Conservation (phyloP, 441 rosid species). For the Adansonia gregorii region DNA sequence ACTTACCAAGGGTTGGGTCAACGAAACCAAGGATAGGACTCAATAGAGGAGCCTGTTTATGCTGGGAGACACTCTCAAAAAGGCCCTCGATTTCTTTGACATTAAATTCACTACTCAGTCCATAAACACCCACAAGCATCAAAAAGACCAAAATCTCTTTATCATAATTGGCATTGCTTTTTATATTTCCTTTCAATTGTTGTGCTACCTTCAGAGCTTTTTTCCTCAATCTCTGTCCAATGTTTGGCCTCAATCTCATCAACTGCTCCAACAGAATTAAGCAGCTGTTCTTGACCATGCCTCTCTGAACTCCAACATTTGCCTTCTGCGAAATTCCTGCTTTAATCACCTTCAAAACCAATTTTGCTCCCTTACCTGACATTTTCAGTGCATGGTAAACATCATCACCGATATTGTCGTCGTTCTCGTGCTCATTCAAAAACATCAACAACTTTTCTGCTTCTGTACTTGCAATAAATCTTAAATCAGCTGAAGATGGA, state of each 20-base stretch:
- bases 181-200: slow-evolving; percentile 29
- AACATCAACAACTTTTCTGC: slow-evolving; percentile 14
- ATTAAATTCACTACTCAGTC: slow-evolving; percentile 31
- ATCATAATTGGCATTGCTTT: slow-evolving; percentile 17
- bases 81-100: slow-evolving; percentile 34
- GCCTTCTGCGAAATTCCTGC: slow-evolving; percentile 4
- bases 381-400: slow-evolving; percentile 19
- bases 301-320: slow-evolving; percentile 12
- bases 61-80: slow-evolving; percentile 28
- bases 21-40: slow-evolving; percentile 36
- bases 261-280: slow-evolving; percentile 23
- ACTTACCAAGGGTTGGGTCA: slow-evolving; percentile 25
- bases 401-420: neutral
- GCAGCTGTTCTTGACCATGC: slow-evolving; percentile 8
- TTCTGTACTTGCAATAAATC: slow-evolving; percentile 1
- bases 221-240: slow-evolving; percentile 11
- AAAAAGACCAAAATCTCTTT: slow-evolving; percentile 41
- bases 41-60: slow-evolving; percentile 39
- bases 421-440: slow-evolving; percentile 18
- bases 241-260: slow-evolving; percentile 9
- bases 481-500: slow-evolving; percentile 17
- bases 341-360: slow-evolving; percentile 26
- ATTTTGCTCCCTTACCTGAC: slow-evolving; percentile 5
- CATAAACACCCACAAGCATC: slow-evolving; percentile 42
- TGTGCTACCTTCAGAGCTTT: slow-evolving; percentile 2